Percentiles rank a stretch among this genome's conserved stretches.
Evolutionary conservation across 163 green algal species (phyloP).

Genomic region (Scenedesmus sp.): DNA sequence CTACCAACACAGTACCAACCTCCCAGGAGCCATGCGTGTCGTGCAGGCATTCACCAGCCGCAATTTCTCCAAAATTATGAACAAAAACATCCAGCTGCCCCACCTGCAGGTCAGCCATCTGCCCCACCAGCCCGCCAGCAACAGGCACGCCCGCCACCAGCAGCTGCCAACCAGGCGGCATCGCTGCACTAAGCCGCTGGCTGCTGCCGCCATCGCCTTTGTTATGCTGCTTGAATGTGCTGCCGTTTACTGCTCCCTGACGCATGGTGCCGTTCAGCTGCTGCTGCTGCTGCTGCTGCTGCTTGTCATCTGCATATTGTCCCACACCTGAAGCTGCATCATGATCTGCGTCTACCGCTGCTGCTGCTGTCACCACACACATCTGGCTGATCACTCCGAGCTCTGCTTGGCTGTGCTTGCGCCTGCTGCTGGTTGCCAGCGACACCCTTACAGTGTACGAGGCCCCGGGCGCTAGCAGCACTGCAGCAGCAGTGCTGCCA

Average conservation of each 20-base stretch:
- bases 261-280: neutral
- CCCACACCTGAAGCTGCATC: neutral
- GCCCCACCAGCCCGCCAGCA: conserved; percentile 18
- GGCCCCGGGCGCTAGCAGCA: neutral
- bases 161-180: conserved; percentile 8
- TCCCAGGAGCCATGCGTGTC: too few species aligned
- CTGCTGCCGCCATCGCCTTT: neutral
- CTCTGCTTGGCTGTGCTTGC: neutral
- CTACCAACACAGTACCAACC: too few species aligned
- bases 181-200: neutral
- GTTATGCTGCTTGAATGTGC: neutral
- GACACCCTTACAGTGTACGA: neutral
- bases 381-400: conserved; percentile 33
- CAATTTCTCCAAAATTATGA: neutral
- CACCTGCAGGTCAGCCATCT: conserved; percentile 6
- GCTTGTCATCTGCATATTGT: neutral
- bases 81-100: too few species aligned
- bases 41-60: too few species aligned
- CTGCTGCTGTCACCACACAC: conserved; percentile 31
- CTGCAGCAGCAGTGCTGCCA: neutral
- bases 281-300: neutral
- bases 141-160: conserved; percentile 23
- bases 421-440: conserved; percentile 22
- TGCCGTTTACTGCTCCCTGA: neutral
- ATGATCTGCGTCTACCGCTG: neutral